Conservation (phyloP, 306 rosid species). For the Inga laurina region DNA sequence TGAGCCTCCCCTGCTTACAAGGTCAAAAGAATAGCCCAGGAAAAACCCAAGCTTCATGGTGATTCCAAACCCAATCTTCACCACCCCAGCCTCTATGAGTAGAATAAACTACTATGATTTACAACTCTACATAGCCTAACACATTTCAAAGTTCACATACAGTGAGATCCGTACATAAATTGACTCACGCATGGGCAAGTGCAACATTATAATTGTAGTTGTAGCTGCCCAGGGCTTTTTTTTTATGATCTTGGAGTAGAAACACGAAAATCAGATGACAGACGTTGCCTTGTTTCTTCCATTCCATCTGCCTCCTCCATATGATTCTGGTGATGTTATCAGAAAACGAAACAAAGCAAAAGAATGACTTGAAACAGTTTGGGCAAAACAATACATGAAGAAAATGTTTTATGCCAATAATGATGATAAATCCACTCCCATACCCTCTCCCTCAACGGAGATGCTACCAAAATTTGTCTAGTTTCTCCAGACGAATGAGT, state of each 20-base stretch:
- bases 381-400: background rate
- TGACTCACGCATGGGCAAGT: conserved; percentile 34
- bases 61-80: conserved; percentile 52
- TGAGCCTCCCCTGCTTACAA: conserved; percentile 56
- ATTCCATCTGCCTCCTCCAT: conserved; percentile 59
- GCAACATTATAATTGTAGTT: conserved; percentile 41
- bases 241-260: conserved; percentile 66
- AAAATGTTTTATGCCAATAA: background rate
- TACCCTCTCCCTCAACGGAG: background rate
- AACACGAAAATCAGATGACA: conserved; percentile 43
- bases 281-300: conserved; percentile 50
- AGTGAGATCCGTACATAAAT: conserved; percentile 37
- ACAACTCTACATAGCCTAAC: conserved; percentile 80
- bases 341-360: conserved; percentile 24
- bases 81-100: conserved; percentile 51
- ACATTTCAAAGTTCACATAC: conserved; percentile 35
- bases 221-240: conserved; percentile 60
- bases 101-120: conserved; percentile 65
- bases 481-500: background rate
- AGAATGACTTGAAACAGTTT: background rate
- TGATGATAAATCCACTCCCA: conserved; percentile 9
- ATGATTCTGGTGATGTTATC: conserved; percentile 7
- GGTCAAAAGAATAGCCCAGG: conserved; percentile 65
- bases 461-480: background rate
- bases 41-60: conserved; percentile 51